phyloP scores from a whole-genome alignment of 2,329 filamentous ascomycete species.

The Aschersonia sp. region DNA sequence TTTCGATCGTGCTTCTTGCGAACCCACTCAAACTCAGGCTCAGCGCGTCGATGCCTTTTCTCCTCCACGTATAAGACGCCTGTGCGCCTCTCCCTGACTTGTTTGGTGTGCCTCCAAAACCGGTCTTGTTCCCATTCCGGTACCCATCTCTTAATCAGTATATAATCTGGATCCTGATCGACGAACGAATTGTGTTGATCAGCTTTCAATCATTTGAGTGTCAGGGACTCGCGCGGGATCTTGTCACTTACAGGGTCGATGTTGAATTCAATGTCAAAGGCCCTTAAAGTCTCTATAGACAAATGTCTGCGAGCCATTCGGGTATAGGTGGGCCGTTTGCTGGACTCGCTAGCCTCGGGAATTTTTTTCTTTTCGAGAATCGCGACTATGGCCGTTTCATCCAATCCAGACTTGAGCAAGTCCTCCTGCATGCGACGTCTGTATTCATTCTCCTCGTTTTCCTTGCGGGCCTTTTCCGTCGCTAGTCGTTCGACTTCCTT shows the following conservation, averaged over 20 bases:
- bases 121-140: conserved; percentile 56
- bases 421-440: conserved; percentile 41
- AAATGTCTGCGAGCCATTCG: conserved; percentile 48
- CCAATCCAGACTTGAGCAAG: conserved; percentile 41
- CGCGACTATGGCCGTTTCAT: conserved; percentile 42
- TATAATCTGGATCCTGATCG: conserved; percentile 47
- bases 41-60: conserved; percentile 24
- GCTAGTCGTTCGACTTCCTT: conserved; percentile 31
- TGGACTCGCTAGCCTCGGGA: conserved; percentile 14
- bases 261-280: conserved; percentile 42
- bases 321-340: conserved; percentile 40
- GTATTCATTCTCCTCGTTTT: conserved; percentile 37
- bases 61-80: conserved; percentile 35
- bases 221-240: background rate
- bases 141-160: conserved; percentile 62
- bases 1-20: conserved; percentile 39
- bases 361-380: conserved; percentile 43
- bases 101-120: conserved; percentile 57
- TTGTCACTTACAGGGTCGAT: conserved; percentile 34
- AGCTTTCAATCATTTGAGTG: background rate
- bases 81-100: conserved; percentile 41
- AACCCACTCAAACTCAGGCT: conserved; percentile 39
- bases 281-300: conserved; percentile 45
- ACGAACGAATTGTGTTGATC: background rate
- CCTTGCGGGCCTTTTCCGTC: conserved; percentile 31